Base-by-base conservation (phyloP, 495 filamentous ascomycete genomes). In the Aspergillus indologenus region DNA sequence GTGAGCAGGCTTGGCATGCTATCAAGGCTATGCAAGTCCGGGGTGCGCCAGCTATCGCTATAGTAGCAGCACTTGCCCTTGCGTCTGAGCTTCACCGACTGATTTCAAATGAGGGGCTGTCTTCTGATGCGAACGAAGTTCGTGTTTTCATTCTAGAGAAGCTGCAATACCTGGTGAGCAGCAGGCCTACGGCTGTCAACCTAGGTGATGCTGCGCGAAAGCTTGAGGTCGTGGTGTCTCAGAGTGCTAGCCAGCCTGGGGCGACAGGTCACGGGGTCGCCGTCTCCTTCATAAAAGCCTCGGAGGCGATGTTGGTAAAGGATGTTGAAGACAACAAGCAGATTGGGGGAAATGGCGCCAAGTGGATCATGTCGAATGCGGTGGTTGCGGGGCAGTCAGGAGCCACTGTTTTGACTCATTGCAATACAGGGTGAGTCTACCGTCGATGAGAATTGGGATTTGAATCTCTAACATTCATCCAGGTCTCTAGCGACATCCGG, bases 11-110 rank as follows among this genome's bases (percentile, higher is more conserved):
- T 17, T 98, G 92, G 81, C 83, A 92, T 70, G 90, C 91, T 51
- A 98, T 98, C 70, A 89, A 89, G 68, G 82, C 89, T 19, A 98
- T 98, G 94, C 85, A 91, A 57, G 93, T 96, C 21, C 83, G 91
- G 71, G 91, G 94, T 26, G 94, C 94, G 14, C 94, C 94, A 19
- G 94, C 95, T 44, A 98, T 98, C 66, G 94, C 95, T 34, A 97
- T 98, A 54, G 94, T 98, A 17, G 94, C 95, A 22, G 91, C 90
- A 7, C 83, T 98, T 40, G 86, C 88, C 6, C 83, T 96, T 31
- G 91, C 90, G 6, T 87, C 94, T 14, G 76, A 79, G 47, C 61
- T 78, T 20, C 58, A 68, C 21, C 52, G 49, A 17, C 61, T 75
- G 14, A 43, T 65, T 14, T 52, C 53, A n/a, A 47, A 55, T 17